phyloP scores from a whole-genome alignment of 345 rosid genomes.

The Citrus cavaleriei region DNA sequence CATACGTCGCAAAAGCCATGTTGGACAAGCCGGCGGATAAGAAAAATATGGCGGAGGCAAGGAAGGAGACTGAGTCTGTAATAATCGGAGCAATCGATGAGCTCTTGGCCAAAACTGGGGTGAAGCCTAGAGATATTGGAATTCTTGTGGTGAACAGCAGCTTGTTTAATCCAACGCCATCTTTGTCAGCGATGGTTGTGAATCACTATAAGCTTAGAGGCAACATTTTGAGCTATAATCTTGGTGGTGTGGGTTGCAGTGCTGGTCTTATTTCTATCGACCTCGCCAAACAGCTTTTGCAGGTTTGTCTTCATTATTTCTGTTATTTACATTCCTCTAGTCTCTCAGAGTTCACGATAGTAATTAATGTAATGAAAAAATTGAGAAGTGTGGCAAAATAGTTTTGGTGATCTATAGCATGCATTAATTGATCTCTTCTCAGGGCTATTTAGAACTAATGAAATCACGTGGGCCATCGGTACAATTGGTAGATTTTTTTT shows the following conservation, averaged over 20 bases:
- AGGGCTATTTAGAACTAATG: neutral
- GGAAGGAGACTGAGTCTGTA: constrained; percentile 35
- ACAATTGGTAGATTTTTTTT: no score
- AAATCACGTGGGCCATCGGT: neutral
- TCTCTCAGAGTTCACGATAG: neutral
- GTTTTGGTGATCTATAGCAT: no score
- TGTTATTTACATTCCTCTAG: neutral
- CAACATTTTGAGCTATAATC: constrained; percentile 29
- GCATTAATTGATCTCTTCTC: neutral
- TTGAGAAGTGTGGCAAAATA: no score
- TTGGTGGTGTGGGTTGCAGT: constrained; percentile 43
- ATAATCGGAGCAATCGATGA: constrained; percentile 33
- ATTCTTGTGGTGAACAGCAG: constrained; percentile 36
- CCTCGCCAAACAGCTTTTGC: constrained; percentile 31
- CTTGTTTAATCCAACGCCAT: constrained; percentile 36
- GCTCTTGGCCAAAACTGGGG: constrained; percentile 30
- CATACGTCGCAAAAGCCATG: constrained; percentile 23
- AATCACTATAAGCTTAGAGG: constrained; percentile 38
- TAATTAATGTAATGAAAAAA: no score
- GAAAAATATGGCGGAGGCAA: constrained; percentile 24
- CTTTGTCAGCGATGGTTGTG: constrained; percentile 40
- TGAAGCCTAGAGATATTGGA: constrained; percentile 37
- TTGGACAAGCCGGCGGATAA: constrained; percentile 1
- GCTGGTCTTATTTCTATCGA: constrained; percentile 36
- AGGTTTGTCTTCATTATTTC: constrained; percentile 11